Conservation (phyloP, 192 early-diverging fungal genomes). For the Entomortierella chlamydospora region DNA sequence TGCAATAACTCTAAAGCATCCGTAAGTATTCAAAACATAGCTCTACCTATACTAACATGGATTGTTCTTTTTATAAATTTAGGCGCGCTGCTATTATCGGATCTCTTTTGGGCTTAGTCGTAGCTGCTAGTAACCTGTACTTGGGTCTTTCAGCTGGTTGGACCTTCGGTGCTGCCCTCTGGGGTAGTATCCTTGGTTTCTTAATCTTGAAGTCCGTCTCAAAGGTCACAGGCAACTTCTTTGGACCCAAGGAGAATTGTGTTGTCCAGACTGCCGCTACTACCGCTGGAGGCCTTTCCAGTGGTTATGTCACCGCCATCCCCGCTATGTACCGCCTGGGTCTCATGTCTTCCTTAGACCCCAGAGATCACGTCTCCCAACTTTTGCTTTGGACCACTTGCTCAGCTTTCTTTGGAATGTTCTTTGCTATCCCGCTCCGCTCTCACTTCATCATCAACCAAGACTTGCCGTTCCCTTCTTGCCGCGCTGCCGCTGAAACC, state of each 20-base stretch:
- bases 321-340: constrained; percentile 77
- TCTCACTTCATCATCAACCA: constrained; percentile 75
- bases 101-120: constrained; percentile 69
- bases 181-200: constrained; percentile 69
- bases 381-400: constrained; percentile 67
- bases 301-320: constrained; percentile 70
- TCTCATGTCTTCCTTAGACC: constrained; percentile 57
- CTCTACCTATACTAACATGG: no score
- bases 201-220: constrained; percentile 70
- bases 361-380: constrained; percentile 59
- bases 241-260: constrained; percentile 77
- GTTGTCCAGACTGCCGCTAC: constrained; percentile 77
- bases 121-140: constrained; percentile 78
- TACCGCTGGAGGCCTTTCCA: constrained; percentile 72
- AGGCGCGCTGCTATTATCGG: constrained; percentile 71
- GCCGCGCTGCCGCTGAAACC: constrained; percentile 71
- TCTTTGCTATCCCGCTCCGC: constrained; percentile 78
- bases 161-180: constrained; percentile 67
- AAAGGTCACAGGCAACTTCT: constrained; percentile 61
- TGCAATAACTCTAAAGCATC: no score
- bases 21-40: no score
- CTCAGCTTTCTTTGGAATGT: constrained; percentile 76
- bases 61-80: neutral
- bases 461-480: constrained; percentile 75
- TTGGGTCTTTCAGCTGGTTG: constrained; percentile 74